phyloP scores from a whole-genome alignment of 164 flowering plant species.

The Nelumbo lutea region DNA sequence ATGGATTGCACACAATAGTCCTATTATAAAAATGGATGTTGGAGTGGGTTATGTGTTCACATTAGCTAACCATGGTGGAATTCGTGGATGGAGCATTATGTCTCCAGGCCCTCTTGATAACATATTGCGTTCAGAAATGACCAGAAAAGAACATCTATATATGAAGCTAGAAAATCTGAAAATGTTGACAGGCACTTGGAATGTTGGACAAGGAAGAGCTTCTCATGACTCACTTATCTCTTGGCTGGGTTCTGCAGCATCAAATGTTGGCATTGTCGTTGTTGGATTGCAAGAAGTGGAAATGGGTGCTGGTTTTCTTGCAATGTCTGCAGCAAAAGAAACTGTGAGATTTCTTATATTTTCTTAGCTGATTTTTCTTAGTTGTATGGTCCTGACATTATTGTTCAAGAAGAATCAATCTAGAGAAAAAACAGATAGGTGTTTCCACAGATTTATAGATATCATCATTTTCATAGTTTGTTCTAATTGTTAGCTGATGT shows the following conservation, averaged over 20 bases:
- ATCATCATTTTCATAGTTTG: too few relatives aligned
- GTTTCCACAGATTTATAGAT: neutral
- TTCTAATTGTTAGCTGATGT: neutral
- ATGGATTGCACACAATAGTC: slow-evolving; percentile 87
- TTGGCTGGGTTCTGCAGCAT: slow-evolving; percentile 82
- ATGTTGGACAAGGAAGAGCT: slow-evolving; percentile 95
- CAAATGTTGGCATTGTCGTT: slow-evolving; percentile 80
- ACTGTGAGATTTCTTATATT: slow-evolving; percentile 45
- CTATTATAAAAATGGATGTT: slow-evolving; percentile 63
- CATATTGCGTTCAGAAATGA: slow-evolving; percentile 61
- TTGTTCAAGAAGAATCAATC: neutral
- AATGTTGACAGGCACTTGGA: slow-evolving; percentile 87
- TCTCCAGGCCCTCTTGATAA: slow-evolving; percentile 86
- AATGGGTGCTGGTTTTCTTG: slow-evolving; percentile 99
- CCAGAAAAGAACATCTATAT: slow-evolving; percentile 48
- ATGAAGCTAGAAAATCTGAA: slow-evolving; percentile 53
- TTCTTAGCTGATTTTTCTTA: neutral
- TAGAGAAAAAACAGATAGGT: neutral
- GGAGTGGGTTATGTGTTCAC: slow-evolving; percentile 67
- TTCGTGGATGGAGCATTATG: slow-evolving; percentile 80
- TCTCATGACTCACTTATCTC: slow-evolving; percentile 67
- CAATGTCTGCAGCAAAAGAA: slow-evolving; percentile 98
- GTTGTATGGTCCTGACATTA: neutral
- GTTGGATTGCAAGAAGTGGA: slow-evolving; percentile 98
- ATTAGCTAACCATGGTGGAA: slow-evolving; percentile 94